Base-by-base conservation (phyloP, 1,139 yeast species). In the Yamadazyma jaroonii region DNA sequence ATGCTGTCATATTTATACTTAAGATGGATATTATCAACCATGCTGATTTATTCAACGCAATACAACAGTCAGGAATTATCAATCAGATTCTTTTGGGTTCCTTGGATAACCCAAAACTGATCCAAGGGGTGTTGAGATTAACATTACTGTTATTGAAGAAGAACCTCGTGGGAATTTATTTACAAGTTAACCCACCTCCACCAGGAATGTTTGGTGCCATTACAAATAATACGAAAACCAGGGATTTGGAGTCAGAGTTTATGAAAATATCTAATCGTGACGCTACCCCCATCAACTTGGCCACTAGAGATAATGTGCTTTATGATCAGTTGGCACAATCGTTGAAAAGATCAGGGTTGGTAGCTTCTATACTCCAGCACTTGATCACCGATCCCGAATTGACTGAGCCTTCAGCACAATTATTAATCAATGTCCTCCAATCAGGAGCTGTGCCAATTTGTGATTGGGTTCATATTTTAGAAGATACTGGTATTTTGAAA, bases 301-400 rank as follows among this genome's bases (percentile, higher is more conserved):
- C 32, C 20, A 53, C 54, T 35, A 49, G 62, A 43, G 65, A 59
- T 31, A 47, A 47, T 24, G 47, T 44, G 13, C 36, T 57, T 15
- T 44, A 54, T 32, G 47, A 56, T 37, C 52, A 49, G 10, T 42
- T 59, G 23, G 45, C 59, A 31, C 39, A 44, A 11, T 45, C 63
- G 1, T 48, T 60, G 34, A 50, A 47, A 33, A 61, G 58, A 22
- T 59, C 64, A 5, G 65, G 64, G 1, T 52, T 61, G 37, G 60
- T 54, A 8, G 46, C 46, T 20, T 47, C 62, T 3, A 52, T 61
- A 3, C 45, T 55, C 20, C 52, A 55, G 34, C 55, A 56, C 41
- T 49, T 61, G 31, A 42, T 60, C 36, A 58, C 62, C 21, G 50
- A 53, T 15, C 64, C 64, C 3, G 53, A 54, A 17, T 53, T 61